Percentiles rank a stretch among this genome's conserved stretches.
These are phyloP conservation scores for Talaromyces liani DNA, from an alignment of 495 filamentous ascomycete species.

Conservation along the genomic window DNA sequence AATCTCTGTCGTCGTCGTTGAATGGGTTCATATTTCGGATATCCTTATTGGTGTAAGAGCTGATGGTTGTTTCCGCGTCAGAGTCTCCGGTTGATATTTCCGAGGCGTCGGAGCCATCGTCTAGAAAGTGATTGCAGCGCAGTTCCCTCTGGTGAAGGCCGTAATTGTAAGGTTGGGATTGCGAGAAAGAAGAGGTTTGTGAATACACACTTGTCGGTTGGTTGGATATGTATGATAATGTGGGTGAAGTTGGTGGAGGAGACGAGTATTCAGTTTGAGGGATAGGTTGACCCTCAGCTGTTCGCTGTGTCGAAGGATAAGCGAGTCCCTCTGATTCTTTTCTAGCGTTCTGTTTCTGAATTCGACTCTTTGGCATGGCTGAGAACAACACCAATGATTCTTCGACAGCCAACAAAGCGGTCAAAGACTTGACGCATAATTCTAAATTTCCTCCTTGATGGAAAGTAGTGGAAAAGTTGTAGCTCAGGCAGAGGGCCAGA, in stretches of 20 bases:
- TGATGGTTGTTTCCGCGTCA: conserved; percentile 34
- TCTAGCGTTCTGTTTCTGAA: conserved; percentile 6
- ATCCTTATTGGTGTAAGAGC: conserved; percentile 31
- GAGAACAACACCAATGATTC: conserved; percentile 16
- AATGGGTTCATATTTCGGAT: conserved; percentile 35
- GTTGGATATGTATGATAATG: conserved; percentile 19
- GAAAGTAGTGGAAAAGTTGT: conserved; percentile 1
- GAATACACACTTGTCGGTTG: not conserved
- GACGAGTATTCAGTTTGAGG: conserved; percentile 15
- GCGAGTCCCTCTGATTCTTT: not conserved
- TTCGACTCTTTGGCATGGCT: conserved; percentile 14
- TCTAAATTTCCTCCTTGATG: not conserved
- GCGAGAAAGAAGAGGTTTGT: conserved; percentile 10
- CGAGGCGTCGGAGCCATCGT: conserved; percentile 23
- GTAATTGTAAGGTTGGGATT: conserved; percentile 16
- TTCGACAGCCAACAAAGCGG: not conserved
- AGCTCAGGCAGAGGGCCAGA: not conserved
- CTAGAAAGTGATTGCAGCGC: conserved; percentile 14
- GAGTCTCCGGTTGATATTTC: conserved; percentile 26
- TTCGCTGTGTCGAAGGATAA: conserved; percentile 10
- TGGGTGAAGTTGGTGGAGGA: conserved; percentile 16
- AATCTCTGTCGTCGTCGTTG: conserved; percentile 11
- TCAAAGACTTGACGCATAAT: not conserved
- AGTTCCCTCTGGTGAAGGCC: conserved; percentile 9
- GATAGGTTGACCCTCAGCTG: not conserved